A percentile compares a stretch with the other conserved stretches of the same genome.
Evolutionary conservation across 2,329 filamentous ascomycete genomes (phyloP).

Genomic region (Venturia aucupariae): DNA sequence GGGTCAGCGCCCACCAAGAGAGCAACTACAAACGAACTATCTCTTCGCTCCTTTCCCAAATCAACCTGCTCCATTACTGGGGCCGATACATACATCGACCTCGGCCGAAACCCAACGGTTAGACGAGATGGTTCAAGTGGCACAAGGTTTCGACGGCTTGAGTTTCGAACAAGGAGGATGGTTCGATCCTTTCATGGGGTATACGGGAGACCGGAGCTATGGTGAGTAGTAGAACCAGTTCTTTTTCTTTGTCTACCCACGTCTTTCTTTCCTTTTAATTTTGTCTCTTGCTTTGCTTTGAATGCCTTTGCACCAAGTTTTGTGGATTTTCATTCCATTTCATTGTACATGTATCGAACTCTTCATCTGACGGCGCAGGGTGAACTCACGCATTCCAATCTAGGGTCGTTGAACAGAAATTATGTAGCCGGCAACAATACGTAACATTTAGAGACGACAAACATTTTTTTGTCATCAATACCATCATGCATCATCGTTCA

Average conservation of each 20-base stretch:
- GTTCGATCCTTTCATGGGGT: slow-evolving; percentile 22
- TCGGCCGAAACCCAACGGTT: slow-evolving; percentile 15
- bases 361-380: background rate
- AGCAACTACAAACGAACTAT: slow-evolving; percentile 16
- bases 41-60: slow-evolving; percentile 20
- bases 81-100: slow-evolving; percentile 19
- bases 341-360: background rate
- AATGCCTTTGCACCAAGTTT: background rate
- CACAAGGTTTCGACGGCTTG: slow-evolving; percentile 19
- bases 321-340: background rate
- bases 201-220: background rate
- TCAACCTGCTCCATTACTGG: slow-evolving; percentile 19
- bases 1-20: slow-evolving; percentile 7
- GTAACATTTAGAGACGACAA: background rate
- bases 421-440: background rate
- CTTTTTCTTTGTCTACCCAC: background rate
- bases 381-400: background rate
- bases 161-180: slow-evolving; percentile 19
- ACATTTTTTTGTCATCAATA: background rate
- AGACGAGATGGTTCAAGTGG: slow-evolving; percentile 16
- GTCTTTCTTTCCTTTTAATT: background rate
- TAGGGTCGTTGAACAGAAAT: background rate
- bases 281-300: too few relatives aligned
- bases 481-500: background rate
- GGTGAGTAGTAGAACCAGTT: slow-evolving; percentile 4